phyloP scores from a whole-genome alignment of 495 filamentous ascomycete genomes.

The Aspergillus biplanus region DNA sequence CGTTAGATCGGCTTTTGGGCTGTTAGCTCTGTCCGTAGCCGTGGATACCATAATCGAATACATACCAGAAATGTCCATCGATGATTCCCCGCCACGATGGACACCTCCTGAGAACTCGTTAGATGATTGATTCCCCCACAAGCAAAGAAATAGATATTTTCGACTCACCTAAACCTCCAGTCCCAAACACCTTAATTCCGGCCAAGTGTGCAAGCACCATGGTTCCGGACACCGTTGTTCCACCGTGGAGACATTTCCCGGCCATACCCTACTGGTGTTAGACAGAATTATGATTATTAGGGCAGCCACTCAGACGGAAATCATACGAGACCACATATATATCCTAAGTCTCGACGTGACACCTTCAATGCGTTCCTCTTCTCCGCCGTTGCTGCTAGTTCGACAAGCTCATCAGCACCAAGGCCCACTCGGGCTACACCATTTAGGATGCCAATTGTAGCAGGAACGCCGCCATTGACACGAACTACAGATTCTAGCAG shows the following conservation, averaged over 20 bases:
- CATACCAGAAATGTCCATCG: constrained; percentile 81
- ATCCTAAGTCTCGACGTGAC: constrained; percentile 83
- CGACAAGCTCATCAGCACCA: constrained; percentile 65
- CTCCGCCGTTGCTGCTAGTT: constrained; percentile 68
- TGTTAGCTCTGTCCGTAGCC: constrained; percentile 10
- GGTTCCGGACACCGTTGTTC: constrained; percentile 90
- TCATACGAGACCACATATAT: constrained; percentile 75
- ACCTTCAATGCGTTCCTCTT: constrained; percentile 71
- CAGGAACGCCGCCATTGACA: constrained; percentile 82
- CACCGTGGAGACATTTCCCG: constrained; percentile 74
- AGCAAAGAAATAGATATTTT: constrained; percentile 21
- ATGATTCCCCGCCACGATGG: constrained; percentile 83
- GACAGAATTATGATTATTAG: neutral
- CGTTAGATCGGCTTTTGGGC: constrained; percentile 73
- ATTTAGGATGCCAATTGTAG: constrained; percentile 82
- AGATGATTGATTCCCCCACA: neutral
- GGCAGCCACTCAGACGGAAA: constrained; percentile 7
- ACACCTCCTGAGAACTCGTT: constrained; percentile 71
- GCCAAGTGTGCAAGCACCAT: constrained; percentile 87
- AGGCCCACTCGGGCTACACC: constrained; percentile 84
- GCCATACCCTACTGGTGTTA: constrained; percentile 54
- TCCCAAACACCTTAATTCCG: constrained; percentile 92
- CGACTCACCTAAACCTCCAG: constrained; percentile 59
- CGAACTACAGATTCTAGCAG: constrained; percentile 78
- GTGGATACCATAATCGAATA: neutral